Evolutionary conservation across 306 rosid species (phyloP).

Genomic region (Cucumis melo): DNA sequence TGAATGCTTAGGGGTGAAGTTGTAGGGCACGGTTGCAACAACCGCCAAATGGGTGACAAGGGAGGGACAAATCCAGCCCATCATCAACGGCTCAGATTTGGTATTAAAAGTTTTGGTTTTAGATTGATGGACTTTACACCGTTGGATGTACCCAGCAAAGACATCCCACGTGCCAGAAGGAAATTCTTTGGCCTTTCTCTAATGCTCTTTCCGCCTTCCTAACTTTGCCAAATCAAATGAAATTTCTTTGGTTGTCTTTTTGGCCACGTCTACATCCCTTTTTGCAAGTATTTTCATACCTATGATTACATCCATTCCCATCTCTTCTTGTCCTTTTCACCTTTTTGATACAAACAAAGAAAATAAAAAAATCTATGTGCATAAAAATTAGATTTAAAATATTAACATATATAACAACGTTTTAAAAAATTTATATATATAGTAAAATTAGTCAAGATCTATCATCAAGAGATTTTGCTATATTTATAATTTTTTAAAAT

Average conservation of each 20-base stretch:
- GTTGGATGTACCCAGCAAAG: not conserved
- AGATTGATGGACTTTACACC: not conserved
- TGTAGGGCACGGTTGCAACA: not conserved
- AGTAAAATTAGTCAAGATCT: too few relatives aligned
- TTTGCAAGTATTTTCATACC: too few relatives aligned
- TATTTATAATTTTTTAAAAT: too few relatives aligned
- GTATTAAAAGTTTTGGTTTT: not conserved
- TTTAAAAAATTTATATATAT: too few relatives aligned
- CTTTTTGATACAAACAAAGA: too few relatives aligned
- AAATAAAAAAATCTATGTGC: too few relatives aligned
- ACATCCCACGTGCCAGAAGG: constrained; percentile 4
- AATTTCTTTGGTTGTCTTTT: not conserved
- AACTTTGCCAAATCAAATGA: not conserved
- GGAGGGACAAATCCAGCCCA: not conserved
- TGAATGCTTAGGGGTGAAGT: not conserved
- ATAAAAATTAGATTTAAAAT: too few relatives aligned
- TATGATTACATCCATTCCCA: too few relatives aligned
- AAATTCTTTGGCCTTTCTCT: not conserved
- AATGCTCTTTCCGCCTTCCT: not conserved
- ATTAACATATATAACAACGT: too few relatives aligned
- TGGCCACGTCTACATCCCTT: too few relatives aligned
- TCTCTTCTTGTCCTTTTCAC: too few relatives aligned
- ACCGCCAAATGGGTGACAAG: not conserved
- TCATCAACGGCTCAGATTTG: not conserved
- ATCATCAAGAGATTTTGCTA: too few relatives aligned